Conservation (phyloP, 2,329 filamentous ascomycete genomes). For the Fusarium setosum region DNA sequence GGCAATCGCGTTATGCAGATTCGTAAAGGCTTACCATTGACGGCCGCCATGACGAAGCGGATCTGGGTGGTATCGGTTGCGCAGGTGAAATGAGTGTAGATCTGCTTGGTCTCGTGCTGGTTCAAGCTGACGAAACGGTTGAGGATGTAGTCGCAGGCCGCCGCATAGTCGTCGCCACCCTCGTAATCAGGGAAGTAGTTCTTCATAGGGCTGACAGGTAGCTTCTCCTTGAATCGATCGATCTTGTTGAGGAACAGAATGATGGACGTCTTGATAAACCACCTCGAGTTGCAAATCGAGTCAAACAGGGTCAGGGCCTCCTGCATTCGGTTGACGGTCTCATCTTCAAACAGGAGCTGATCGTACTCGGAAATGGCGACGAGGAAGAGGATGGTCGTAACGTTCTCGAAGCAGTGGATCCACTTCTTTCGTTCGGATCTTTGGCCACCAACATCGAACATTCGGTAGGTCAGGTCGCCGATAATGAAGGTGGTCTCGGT, state of each 20-base stretch:
- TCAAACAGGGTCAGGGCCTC: conserved; percentile 89
- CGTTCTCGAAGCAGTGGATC: conserved; percentile 99
- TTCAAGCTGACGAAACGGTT: conserved; percentile 99
- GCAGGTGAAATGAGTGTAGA: conserved; percentile 99
- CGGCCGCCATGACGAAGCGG: conserved; percentile 98
- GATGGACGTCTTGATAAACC: conserved; percentile 92
- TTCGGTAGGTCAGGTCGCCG: conserved; percentile 92
- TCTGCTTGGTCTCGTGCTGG: conserved; percentile 99
- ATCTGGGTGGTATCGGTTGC: conserved; percentile 99
- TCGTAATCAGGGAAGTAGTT: conserved; percentile 94
- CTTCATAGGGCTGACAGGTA: conserved; percentile 84
- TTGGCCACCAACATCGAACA: conserved; percentile 98
- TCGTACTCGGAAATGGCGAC: conserved; percentile 98
- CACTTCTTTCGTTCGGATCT: conserved; percentile 98
- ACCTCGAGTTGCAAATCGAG: conserved; percentile 88
- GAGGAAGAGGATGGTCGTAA: conserved; percentile 95
- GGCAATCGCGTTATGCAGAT: not conserved
- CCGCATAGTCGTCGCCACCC: conserved; percentile 93
- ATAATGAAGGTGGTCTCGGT: conserved; percentile 97
- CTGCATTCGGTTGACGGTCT: conserved; percentile 96
- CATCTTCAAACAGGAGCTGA: conserved; percentile 94
- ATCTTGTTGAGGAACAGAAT: conserved; percentile 94
- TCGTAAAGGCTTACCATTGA: conserved; percentile 79
- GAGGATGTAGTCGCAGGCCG: conserved; percentile 98
- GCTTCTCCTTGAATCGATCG: conserved; percentile 88